Conservation (phyloP, 2,329 filamentous ascomycete genomes). For the Dactylella cylindrospora region DNA sequence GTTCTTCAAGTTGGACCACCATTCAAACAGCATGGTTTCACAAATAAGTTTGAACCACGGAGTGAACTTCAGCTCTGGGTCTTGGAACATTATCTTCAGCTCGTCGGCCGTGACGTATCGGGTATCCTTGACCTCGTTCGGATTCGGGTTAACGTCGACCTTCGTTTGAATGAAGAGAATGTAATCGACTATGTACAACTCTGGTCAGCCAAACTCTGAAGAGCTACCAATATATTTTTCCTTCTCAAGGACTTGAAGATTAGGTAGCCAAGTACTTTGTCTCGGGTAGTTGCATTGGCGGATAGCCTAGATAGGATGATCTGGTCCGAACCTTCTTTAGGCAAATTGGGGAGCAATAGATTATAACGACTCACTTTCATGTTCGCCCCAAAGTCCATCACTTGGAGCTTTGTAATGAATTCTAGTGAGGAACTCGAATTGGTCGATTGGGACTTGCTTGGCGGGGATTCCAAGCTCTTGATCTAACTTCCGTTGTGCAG, state of each 20-base stretch:
- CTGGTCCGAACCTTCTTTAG: constrained; percentile 20
- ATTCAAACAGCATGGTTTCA: constrained; percentile 94
- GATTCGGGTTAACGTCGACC: constrained; percentile 77
- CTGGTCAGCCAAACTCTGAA: not conserved
- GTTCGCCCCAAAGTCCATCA: constrained; percentile 97
- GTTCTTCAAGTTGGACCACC: constrained; percentile 87
- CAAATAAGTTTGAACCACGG: constrained; percentile 99
- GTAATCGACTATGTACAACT: constrained; percentile 73
- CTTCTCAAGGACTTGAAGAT: constrained; percentile 2
- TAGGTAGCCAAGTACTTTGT: constrained; percentile 24
- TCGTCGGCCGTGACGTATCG: constrained; percentile 80
- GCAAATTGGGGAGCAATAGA: not conserved
- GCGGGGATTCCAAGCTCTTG: constrained; percentile 92
- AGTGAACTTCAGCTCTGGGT: constrained; percentile 80
- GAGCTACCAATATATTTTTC: constrained; percentile 3
- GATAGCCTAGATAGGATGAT: constrained; percentile 8
- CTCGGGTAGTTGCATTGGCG: constrained; percentile 36
- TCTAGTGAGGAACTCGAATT: constrained; percentile 90
- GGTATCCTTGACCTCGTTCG: constrained; percentile 84
- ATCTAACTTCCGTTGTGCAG: constrained; percentile 87
- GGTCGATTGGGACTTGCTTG: constrained; percentile 82
- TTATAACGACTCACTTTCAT: constrained; percentile 72
- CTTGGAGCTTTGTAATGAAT: constrained; percentile 98
- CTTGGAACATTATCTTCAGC: constrained; percentile 80
- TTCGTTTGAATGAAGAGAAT: constrained; percentile 97